Evolutionary conservation across 2,329 filamentous ascomycete species (phyloP).

Genomic region (Sarocladium kiliense): DNA sequence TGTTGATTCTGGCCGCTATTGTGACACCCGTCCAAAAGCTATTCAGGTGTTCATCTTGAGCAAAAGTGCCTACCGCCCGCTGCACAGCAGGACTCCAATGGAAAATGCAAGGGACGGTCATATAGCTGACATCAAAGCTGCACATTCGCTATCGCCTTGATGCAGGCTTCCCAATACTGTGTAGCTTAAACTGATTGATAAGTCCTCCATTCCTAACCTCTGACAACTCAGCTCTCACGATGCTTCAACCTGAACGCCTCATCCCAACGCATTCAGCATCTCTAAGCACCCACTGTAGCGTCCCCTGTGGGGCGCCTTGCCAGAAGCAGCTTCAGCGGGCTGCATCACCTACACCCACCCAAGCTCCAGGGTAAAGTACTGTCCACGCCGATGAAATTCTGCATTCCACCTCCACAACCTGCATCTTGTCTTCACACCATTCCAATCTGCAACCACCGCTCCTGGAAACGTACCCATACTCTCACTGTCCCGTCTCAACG

Average conservation of each 20-base stretch:
- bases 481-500: not conserved
- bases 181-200: too few relatives aligned
- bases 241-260: not conserved
- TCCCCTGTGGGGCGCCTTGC: not conserved
- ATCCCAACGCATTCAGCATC: not conserved
- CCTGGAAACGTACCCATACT: not conserved
- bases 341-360: not conserved
- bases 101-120: not conserved
- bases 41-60: too few relatives aligned
- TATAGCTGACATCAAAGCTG: not conserved
- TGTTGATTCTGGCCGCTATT: too few relatives aligned
- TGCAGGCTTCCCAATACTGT: not conserved
- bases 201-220: not conserved
- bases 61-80: too few relatives aligned
- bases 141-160: not conserved
- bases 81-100: not conserved
- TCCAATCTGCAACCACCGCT: constrained; percentile 9
- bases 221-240: too few relatives aligned
- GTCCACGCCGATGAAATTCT: constrained; percentile 6
- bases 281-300: not conserved
- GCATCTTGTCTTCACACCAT: constrained; percentile 8
- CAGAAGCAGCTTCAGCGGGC: constrained; percentile 4
- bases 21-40: too few relatives aligned
- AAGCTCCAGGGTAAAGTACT: constrained; percentile 2
- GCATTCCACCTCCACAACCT: constrained; percentile 5